Conservation (phyloP, 2,329 filamentous ascomycete species). For the Ceratocystis colombiana region DNA sequence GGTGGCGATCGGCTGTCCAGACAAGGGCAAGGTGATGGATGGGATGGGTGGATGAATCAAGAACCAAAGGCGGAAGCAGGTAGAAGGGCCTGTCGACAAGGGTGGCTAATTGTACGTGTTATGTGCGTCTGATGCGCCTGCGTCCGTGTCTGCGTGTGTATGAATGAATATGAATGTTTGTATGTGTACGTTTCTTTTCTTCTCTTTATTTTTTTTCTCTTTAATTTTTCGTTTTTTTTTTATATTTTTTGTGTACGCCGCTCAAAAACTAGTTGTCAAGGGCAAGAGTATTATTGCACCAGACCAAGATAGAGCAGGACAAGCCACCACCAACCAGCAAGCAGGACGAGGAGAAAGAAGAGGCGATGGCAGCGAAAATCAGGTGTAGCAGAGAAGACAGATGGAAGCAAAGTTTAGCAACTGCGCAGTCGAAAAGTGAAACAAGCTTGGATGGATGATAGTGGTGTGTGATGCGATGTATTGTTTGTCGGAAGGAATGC, state of each 20-base stretch:
- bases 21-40: neutral
- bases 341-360: neutral
- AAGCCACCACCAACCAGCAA: neutral
- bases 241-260: neutral
- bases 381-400: neutral
- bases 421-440: neutral
- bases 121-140: neutral
- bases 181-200: neutral
- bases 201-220: neutral
- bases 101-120: neutral
- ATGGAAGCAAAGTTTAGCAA: neutral
- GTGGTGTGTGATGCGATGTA: conserved; percentile 5
- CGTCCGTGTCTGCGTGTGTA: neutral
- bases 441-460: neutral
- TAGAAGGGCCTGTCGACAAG: conserved; percentile 3
- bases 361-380: conserved; percentile 1
- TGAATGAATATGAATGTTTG: neutral
- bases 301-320: neutral
- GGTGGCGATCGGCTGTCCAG: conserved; percentile 9
- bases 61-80: neutral
- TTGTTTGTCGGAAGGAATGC: conserved; percentile 14
- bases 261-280: neutral
- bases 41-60: neutral
- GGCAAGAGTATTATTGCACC: neutral
- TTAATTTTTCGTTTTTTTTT: neutral